Conservation (phyloP, 2,329 filamentous ascomycete species). For the Tolypocladium tropicale region DNA sequence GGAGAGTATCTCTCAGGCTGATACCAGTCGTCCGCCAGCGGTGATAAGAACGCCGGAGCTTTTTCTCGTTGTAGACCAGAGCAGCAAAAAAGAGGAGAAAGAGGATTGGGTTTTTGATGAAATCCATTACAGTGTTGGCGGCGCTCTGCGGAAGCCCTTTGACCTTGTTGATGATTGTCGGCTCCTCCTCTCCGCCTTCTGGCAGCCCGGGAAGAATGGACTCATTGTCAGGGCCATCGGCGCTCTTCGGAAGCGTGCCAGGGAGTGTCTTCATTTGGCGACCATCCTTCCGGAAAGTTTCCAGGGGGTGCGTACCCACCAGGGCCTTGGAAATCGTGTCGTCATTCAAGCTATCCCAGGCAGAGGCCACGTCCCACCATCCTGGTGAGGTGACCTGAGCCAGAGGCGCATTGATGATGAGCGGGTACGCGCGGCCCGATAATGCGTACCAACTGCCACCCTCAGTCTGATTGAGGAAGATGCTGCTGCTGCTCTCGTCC, state of each 20-base stretch:
- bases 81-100: slow-evolving; percentile 33
- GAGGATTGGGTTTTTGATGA: slow-evolving; percentile 44
- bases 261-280: slow-evolving; percentile 27
- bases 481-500: slow-evolving; percentile 48
- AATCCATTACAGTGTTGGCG: slow-evolving; percentile 39
- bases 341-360: slow-evolving; percentile 27
- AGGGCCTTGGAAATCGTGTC: slow-evolving; percentile 49
- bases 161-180: slow-evolving; percentile 38
- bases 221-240: slow-evolving; percentile 22
- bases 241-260: slow-evolving; percentile 15
- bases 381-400: slow-evolving; percentile 34
- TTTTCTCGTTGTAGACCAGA: slow-evolving; percentile 34
- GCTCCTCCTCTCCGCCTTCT: slow-evolving; percentile 19
- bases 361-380: slow-evolving; percentile 34
- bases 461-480: slow-evolving; percentile 82
- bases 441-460: slow-evolving; percentile 90
- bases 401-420: slow-evolving; percentile 59
- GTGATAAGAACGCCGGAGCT: slow-evolving; percentile 29
- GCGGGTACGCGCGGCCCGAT: slow-evolving; percentile 76
- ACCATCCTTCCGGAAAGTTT: slow-evolving; percentile 21
- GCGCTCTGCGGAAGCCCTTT: slow-evolving; percentile 40
- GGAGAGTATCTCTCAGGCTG: slow-evolving; percentile 15
- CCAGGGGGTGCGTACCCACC: slow-evolving; percentile 61
- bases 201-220: slow-evolving; percentile 19
- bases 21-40: slow-evolving; percentile 19